Evolutionary conservation across 306 rosid species (phyloP).

Genomic region (Vicia faba): DNA sequence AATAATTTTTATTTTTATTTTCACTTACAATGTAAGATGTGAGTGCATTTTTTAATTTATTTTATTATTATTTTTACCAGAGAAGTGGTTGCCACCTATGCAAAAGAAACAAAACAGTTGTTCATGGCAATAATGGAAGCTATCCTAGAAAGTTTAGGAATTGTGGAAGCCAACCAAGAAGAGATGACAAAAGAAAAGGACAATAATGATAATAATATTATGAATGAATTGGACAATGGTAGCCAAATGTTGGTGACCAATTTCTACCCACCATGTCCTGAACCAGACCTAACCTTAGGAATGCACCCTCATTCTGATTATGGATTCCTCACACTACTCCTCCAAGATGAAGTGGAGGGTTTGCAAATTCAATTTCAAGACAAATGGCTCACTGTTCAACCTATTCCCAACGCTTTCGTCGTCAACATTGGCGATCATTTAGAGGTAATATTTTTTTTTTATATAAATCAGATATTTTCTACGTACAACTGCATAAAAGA

Average conservation of each 20-base stretch:
- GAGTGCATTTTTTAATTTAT: background rate
- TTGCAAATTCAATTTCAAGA: constrained; percentile 70
- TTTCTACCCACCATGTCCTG: constrained; percentile 88
- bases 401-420: constrained; percentile 73
- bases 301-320: constrained; percentile 96
- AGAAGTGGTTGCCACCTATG: constrained; percentile 60
- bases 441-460: constrained; percentile 62
- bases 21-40: background rate
- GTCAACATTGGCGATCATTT: constrained; percentile 92
- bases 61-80: constrained; percentile 35
- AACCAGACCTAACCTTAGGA: constrained; percentile 86
- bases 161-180: constrained; percentile 41
- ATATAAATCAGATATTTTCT: no score
- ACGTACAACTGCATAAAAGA: no score
- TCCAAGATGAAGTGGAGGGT: constrained; percentile 85
- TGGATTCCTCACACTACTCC: constrained; percentile 87
- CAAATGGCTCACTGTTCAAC: constrained; percentile 78
- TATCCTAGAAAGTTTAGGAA: constrained; percentile 70
- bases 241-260: constrained; percentile 85
- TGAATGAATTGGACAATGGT: constrained; percentile 65
- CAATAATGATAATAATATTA: constrained; percentile 10
- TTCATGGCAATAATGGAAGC: constrained; percentile 63
- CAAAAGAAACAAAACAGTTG: constrained; percentile 61
- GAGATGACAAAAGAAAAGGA: constrained; percentile 36
- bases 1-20: no score